Conservation (phyloP, 2,329 filamentous ascomycete genomes). For the Colletotrichum australisinense region DNA sequence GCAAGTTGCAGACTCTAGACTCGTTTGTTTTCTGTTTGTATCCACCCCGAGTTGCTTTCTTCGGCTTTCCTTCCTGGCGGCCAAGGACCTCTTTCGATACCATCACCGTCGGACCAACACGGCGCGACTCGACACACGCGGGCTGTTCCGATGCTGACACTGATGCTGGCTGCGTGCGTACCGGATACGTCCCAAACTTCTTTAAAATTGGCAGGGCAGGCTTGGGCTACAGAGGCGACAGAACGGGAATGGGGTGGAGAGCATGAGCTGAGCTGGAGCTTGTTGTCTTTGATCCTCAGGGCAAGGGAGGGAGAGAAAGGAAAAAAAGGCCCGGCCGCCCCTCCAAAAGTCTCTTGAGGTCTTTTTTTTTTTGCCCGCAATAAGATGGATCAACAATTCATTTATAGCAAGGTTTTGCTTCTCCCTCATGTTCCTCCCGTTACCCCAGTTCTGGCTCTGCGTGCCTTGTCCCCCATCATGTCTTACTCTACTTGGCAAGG, state of each 20-base stretch:
- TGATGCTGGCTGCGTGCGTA: not conserved
- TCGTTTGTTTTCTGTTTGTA: not conserved
- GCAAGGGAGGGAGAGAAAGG: constrained; percentile 13
- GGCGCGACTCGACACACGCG: not conserved
- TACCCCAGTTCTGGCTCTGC: constrained; percentile 33
- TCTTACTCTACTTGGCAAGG: constrained; percentile 20
- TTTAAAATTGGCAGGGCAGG: not conserved
- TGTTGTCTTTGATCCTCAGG: constrained; percentile 18
- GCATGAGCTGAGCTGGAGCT: not conserved
- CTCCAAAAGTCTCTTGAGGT: not conserved
- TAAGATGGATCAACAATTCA: constrained; percentile 23
- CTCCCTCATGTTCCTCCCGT: constrained; percentile 25
- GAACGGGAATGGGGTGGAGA: constrained; percentile 1
- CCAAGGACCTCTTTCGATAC: not conserved
- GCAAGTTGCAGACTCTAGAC: not conserved
- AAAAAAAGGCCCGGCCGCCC: not conserved
- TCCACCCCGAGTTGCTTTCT: not conserved
- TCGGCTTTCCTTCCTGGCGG: not conserved
- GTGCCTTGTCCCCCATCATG: constrained; percentile 16
- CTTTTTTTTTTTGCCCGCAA: not conserved
- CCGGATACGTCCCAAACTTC: not conserved
- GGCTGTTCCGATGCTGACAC: not conserved
- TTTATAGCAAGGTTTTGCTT: constrained; percentile 30
- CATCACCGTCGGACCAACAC: not conserved
- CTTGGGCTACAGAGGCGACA: constrained; percentile 7